These are phyloP conservation scores for Fusarium buxicola DNA, from an alignment of 2,329 filamentous ascomycete species.

Conservation along the genomic window DNA sequence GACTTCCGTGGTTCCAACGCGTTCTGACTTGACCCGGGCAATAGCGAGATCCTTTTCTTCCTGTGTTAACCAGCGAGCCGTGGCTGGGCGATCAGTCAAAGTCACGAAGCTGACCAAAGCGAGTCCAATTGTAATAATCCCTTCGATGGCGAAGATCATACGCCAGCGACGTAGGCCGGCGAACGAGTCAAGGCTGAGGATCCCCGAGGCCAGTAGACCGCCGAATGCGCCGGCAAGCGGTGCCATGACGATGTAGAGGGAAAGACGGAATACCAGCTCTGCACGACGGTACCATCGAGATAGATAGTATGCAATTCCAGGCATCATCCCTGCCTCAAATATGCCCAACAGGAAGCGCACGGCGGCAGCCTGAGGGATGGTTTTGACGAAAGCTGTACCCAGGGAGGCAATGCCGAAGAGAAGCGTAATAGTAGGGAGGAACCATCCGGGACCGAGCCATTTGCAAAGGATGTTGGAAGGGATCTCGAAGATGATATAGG, in stretches of 20 bases:
- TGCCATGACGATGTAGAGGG: conserved; percentile 74
- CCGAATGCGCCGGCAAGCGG: conserved; percentile 75
- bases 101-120: conserved; percentile 69
- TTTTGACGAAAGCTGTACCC: conserved; percentile 70
- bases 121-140: conserved; percentile 67
- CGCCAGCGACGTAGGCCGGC: conserved; percentile 70
- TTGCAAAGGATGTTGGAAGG: conserved; percentile 73
- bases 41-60: conserved; percentile 73
- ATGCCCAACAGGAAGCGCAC: conserved; percentile 71
- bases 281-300: conserved; percentile 72
- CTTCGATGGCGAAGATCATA: conserved; percentile 80
- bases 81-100: conserved; percentile 73
- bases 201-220: conserved; percentile 71
- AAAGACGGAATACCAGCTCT: conserved; percentile 72
- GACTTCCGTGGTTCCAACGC: conserved; percentile 67
- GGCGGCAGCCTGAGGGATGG: conserved; percentile 58
- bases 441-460: conserved; percentile 73
- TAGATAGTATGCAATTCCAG: conserved; percentile 74
- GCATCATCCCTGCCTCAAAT: conserved; percentile 74
- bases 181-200: conserved; percentile 68
- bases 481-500: conserved; percentile 74
- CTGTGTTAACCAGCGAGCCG: conserved; percentile 71
- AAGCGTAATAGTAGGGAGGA: conserved; percentile 67
- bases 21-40: conserved; percentile 69
- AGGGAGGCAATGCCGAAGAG: conserved; percentile 70